A percentile compares a stretch with the other conserved stretches of the same genome.
Conservation (phyloP, 129 eudicot species). For the Tagetes erecta region DNA sequence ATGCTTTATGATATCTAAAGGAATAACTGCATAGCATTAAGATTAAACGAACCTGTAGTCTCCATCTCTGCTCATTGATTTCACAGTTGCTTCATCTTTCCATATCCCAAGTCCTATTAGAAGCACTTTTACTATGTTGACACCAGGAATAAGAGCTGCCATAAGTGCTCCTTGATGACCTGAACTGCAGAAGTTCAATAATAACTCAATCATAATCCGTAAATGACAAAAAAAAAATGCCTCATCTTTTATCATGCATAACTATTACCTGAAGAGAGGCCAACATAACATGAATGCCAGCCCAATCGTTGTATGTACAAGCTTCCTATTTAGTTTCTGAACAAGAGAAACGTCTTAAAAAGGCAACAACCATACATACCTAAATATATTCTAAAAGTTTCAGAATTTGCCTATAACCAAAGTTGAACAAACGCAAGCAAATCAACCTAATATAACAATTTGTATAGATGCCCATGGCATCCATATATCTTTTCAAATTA, state of each 20-base stretch:
- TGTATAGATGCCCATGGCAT: background rate
- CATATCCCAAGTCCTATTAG: conserved; percentile 83
- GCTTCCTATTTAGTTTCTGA: conserved; percentile 93
- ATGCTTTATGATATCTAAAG: background rate
- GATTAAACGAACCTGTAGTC: conserved; percentile 58
- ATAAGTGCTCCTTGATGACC: conserved; percentile 70
- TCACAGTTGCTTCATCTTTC: conserved; percentile 89
- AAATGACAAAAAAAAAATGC: conserved; percentile 15
- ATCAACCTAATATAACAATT: background rate
- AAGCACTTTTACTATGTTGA: conserved; percentile 73
- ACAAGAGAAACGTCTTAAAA: conserved; percentile 8
- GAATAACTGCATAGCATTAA: background rate
- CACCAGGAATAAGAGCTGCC: conserved; percentile 80
- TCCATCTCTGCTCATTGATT: conserved; percentile 90
- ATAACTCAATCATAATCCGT: conserved; percentile 22
- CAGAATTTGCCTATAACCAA: background rate
- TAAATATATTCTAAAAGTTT: background rate
- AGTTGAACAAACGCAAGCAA: conserved; percentile 15
- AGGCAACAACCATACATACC: background rate
- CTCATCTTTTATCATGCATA: background rate
- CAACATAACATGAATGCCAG: conserved; percentile 96
- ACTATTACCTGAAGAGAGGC: conserved; percentile 91
- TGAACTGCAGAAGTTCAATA: conserved; percentile 54
- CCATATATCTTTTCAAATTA: background rate
- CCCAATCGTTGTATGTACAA: conserved; percentile 83